Percentiles rank a stretch among this genome's conserved stretches.
Conservation (phyloP, 495 filamentous ascomycete species). For the Schizothecium vesticola region DNA sequence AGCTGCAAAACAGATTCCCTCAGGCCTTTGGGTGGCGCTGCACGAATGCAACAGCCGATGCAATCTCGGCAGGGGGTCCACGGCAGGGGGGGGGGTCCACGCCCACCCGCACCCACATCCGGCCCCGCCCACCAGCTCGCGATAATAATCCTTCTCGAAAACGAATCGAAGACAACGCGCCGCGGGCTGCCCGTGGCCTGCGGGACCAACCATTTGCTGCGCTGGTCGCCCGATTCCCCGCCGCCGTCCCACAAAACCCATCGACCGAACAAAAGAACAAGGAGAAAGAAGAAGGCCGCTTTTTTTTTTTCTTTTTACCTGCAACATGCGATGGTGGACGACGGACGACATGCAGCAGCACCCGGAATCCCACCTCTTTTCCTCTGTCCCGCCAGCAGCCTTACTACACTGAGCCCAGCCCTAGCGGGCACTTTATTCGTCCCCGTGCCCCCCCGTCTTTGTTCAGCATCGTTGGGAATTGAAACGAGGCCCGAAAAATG, state of each 20-base stretch:
- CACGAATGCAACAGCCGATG: constrained; percentile 22
- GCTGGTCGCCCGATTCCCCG: too few species aligned
- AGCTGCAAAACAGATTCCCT: not conserved
- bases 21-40: constrained; percentile 16
- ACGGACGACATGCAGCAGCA: not conserved
- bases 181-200: too few species aligned
- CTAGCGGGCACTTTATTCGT: too few species aligned
- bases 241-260: not conserved
- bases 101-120: constrained; percentile 5
- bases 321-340: not conserved
- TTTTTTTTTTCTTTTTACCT: not conserved
- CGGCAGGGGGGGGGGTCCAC: not conserved
- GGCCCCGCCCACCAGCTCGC: constrained; percentile 25
- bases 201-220: not conserved
- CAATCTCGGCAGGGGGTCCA: constrained; percentile 16
- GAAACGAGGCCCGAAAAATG: not conserved
- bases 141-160: constrained; percentile 29
- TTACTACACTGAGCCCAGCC: too few species aligned
- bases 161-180: constrained; percentile 27
- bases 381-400: not conserved
- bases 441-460: not conserved
- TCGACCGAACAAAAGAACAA: not conserved
- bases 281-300: not conserved
- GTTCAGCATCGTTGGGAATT: not conserved
- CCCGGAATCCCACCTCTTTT: too few species aligned